Evolutionary conservation across 2,329 filamentous ascomycete species (phyloP), one percentile per base, ranked within the genome.

Genomic region (Epichloe festucae): DNA sequence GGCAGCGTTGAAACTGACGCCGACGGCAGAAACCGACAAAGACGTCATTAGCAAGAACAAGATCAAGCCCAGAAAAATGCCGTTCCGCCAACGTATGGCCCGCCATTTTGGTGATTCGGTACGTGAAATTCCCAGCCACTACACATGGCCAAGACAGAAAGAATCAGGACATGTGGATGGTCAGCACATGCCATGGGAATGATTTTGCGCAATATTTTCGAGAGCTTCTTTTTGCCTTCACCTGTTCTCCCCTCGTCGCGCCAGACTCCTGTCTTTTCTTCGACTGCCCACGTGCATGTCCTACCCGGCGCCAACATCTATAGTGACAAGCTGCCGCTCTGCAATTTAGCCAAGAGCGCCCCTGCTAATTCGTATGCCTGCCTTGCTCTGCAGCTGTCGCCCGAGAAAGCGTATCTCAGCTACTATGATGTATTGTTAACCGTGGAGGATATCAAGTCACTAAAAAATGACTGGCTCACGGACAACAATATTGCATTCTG

Each of bases 401-500:
- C 63, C 46, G 63, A 67, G 49, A 70, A 69, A 50, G 57, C 66
- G 6, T 68, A 68, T 52, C 64, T 70, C 44, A 69, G 65, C 56
- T 70, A 72, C 55, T 69, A 71, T 58, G 70, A 70, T 54, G 65
- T 68, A n/a, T 59, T 65, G 47, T 57, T 97, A 59, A 95, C 87
- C 48, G 81, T 84, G 65, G 88, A 93, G 65, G 93, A 98, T 68
- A 80, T 97, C 59, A 86, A 90, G 65, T 84, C 85, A 15, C 79
- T 98, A 53, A 89, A 87, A 87, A 77, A 87, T 68, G 93, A 96
- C 74, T 98, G 93, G 93, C 75, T 98, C 49, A 96, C 91, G 43
- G 93, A 98, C 67, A 96, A 95, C 72, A 90, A 89, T 60, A 97
- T 98, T 58, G 85, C 89, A 48, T 97, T 98, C 66, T 98, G 93